Base-by-base conservation (phyloP, 192 early-diverging fungal genomes). In the Coemansia sp. region DNA sequence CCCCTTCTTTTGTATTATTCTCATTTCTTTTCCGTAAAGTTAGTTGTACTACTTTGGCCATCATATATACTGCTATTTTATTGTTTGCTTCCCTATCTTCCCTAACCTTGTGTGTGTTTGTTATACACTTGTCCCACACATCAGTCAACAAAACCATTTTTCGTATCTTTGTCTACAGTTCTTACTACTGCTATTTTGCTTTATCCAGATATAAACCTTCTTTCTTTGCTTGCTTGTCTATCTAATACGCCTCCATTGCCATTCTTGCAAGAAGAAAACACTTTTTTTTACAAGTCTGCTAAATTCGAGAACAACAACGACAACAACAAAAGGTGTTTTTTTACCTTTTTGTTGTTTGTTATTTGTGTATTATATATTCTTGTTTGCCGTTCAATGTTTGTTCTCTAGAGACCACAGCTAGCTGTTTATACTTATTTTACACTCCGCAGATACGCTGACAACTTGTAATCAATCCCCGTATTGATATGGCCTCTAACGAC, bases 401-500 rank as follows among this genome's bases (percentile, higher is more conserved):
- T 49, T 49, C 6, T 16, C 13, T 7, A 16, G 47, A 15, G 21
- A 8, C 26, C 26, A 26, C 26, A 26, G 26, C 6, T 56, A 36
- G 54, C 54, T 18, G 32, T 56, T 26, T 56, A 37, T 56, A 32
- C 19, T 63, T n/a, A 54, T 46, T 54, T 5, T 12, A n/a, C 39
- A 22, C 26, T 36, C 26, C 21, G 54, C 7, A 12, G 54, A 56
- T 22, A 56, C 36, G 39, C n/a, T 39, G 9, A 8, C 8, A n/a
- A 26, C 16, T 42, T 22, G 19, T 22, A 36, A 12, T 15, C 61
- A 15, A 32, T 32, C 21, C 18, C 56, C 41, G 19, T 41, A 47
- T 36, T 41, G 43, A 66, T 54, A 67, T 67, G 65, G 61, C 71
- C 32, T 56, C 63, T 6, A 72, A 72, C 58, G 54, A 61, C 39